Conservation (phyloP, 345 rosid genomes). For the Gossypium stocksii region DNA sequence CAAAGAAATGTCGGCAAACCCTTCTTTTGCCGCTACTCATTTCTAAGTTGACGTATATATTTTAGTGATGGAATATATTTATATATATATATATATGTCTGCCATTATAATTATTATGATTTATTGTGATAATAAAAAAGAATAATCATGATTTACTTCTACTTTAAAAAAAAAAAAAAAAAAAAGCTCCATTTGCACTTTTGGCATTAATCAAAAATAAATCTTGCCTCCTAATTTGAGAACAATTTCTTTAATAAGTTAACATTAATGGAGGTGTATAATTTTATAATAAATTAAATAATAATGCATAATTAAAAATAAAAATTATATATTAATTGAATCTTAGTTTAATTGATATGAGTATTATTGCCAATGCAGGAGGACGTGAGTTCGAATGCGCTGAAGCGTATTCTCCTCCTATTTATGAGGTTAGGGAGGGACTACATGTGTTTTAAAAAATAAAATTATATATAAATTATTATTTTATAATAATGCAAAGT, state of each 20-base stretch:
- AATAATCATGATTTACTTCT: not conserved
- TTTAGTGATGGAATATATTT: not conserved
- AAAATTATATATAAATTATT: too few relatives aligned
- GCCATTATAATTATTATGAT: constrained; percentile 12
- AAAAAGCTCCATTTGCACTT: not conserved
- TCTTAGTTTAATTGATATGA: too few relatives aligned
- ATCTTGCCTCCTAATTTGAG: not conserved
- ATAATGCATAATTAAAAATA: too few relatives aligned
- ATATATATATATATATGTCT: constrained; percentile 14
- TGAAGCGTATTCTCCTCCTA: too few relatives aligned
- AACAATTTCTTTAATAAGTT: not conserved
- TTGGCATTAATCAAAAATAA: not conserved
- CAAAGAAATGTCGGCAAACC: constrained; percentile 62
- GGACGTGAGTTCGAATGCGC: fast-evolving
- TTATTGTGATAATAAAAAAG: not conserved
- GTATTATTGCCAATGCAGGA: too few relatives aligned
- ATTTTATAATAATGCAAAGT: too few relatives aligned
- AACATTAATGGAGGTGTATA: too few relatives aligned
- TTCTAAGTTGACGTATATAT: not conserved
- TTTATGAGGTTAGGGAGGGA: fast-evolving
- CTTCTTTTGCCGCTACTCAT: constrained; percentile 8
- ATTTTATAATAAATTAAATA: too few relatives aligned
- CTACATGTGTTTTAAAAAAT: too few relatives aligned
- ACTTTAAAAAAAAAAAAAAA: too few relatives aligned
- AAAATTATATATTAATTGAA: too few relatives aligned